Evolutionary conservation across 2,329 filamentous ascomycete species (phyloP).

Genomic region (Shiraia bambusicola): DNA sequence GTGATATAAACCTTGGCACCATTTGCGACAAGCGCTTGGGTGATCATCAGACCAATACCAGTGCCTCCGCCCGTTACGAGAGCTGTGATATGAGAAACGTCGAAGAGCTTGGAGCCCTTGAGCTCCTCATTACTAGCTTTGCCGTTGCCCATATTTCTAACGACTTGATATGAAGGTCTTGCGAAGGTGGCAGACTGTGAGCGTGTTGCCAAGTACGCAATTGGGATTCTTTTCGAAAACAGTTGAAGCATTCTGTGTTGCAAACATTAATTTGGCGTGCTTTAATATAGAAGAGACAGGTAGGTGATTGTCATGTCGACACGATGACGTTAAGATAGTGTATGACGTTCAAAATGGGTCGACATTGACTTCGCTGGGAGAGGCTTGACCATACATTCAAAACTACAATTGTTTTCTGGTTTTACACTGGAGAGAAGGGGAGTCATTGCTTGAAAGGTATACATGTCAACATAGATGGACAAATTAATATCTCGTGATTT

Average conservation of each 20-base stretch:
- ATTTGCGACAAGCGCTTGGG: conserved; percentile 63
- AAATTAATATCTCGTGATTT: too few species aligned
- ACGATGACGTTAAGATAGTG: conserved; percentile 35
- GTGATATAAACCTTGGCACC: conserved; percentile 55
- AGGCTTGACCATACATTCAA: too few species aligned
- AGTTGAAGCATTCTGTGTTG: conserved; percentile 33
- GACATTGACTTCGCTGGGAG: conserved; percentile 1
- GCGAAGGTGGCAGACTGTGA: conserved; percentile 13
- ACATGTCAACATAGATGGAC: too few species aligned
- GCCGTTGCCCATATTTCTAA: conserved; percentile 36
- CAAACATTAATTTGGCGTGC: background rate
- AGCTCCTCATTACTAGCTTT: conserved; percentile 45
- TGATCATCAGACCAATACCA: conserved; percentile 63
- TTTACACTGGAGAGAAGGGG: too few species aligned
- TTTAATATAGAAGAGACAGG: conserved; percentile 16
- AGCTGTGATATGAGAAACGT: conserved; percentile 50
- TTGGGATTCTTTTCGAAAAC: conserved; percentile 22
- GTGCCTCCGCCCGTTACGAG: conserved; percentile 51
- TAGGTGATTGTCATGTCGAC: conserved; percentile 23
- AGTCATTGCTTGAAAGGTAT: too few species aligned
- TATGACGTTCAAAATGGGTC: conserved; percentile 8
- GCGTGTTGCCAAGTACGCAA: conserved; percentile 7
- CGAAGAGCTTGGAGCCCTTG: conserved; percentile 47
- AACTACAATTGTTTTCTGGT: too few species aligned
- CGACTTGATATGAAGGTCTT: conserved; percentile 19